phyloP scores from a whole-genome alignment of 108 stramenopile species.

The Skeletonema potamos region DNA sequence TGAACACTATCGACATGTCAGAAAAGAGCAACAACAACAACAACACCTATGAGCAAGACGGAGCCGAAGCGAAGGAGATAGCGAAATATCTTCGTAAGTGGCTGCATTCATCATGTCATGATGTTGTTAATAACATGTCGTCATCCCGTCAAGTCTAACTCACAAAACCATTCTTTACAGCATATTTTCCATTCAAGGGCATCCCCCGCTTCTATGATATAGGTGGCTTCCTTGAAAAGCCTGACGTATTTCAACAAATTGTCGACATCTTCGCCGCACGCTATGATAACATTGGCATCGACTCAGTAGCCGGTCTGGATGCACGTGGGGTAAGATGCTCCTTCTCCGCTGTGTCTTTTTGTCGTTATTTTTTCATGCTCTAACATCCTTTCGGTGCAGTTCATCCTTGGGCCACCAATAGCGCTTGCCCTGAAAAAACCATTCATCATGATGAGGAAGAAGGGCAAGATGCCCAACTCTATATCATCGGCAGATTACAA shows the following conservation, averaged over 20 bases:
- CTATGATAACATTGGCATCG: conserved; percentile 82
- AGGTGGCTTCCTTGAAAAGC: conserved; percentile 91
- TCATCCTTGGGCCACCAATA: conserved; percentile 96
- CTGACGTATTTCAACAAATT: conserved; percentile 87
- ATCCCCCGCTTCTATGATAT: conserved; percentile 91
- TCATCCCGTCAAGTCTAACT: too few relatives aligned
- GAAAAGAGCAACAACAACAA: too few relatives aligned
- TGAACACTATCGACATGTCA: conserved; percentile 15
- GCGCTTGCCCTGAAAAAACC: conserved; percentile 95
- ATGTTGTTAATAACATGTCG: too few relatives aligned
- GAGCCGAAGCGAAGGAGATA: conserved; percentile 83
- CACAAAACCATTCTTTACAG: not conserved
- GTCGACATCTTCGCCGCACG: conserved; percentile 86
- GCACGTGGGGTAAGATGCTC: too few relatives aligned
- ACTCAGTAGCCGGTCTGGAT: conserved; percentile 76
- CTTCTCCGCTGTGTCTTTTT: not conserved
- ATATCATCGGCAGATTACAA: conserved; percentile 81
- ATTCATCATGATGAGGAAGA: conserved; percentile 98
- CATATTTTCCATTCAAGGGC: not conserved
- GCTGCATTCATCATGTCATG: too few relatives aligned
- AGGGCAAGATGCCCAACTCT: conserved; percentile 97
- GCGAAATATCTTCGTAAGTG: conserved; percentile 95
- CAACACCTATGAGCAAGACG: conserved; percentile 85
- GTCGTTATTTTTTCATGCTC: not conserved
- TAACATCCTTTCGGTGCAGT: conserved; percentile 47